Evolutionary conservation across 2,329 filamentous ascomycete genomes (phyloP).

Genomic region (Pseudogymnoascus verrucosus): DNA sequence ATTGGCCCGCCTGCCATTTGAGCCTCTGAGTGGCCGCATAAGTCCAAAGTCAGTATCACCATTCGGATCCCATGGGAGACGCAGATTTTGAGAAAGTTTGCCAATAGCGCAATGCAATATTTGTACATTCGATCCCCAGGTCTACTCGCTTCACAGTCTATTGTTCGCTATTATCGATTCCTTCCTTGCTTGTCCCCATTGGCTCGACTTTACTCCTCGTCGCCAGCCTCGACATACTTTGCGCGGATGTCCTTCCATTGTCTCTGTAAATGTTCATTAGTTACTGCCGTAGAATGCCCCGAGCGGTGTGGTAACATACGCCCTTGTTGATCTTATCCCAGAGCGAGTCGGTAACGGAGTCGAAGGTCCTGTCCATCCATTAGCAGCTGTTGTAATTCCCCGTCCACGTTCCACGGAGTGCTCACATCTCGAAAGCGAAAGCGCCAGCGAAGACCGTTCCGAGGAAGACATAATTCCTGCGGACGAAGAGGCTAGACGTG

Average conservation of each 20-base stretch:
- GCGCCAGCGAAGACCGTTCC: slow-evolving; percentile 76
- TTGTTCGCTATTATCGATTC: slow-evolving; percentile 7
- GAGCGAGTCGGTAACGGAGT: slow-evolving; percentile 70
- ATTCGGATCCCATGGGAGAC: background rate
- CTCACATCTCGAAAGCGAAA: slow-evolving; percentile 92
- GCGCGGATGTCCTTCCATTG: slow-evolving; percentile 99
- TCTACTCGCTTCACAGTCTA: slow-evolving; percentile 8
- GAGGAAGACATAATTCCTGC: slow-evolving; percentile 82
- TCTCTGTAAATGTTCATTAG: slow-evolving; percentile 52
- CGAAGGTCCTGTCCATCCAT: slow-evolving; percentile 58
- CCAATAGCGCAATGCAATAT: slow-evolving; percentile 8
- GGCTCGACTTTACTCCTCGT: slow-evolving; percentile 30
- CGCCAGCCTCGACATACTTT: slow-evolving; percentile 67
- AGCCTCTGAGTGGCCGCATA: background rate
- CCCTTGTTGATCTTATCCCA: slow-evolving; percentile 91
- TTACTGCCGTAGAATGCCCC: slow-evolving; percentile 9
- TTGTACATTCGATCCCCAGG: slow-evolving; percentile 5
- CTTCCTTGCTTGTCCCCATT: slow-evolving; percentile 4
- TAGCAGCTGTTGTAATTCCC: background rate
- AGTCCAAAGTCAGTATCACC: background rate
- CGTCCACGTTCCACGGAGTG: slow-evolving; percentile 18
- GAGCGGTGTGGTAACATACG: slow-evolving; percentile 50
- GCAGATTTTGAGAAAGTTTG: slow-evolving; percentile 2
- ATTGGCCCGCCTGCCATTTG: background rate
- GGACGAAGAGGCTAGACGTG: slow-evolving; percentile 65